Base-by-base conservation (phyloP, 2,329 filamentous ascomycete genomes). In the Pseudogymnoascus sp. region DNA sequence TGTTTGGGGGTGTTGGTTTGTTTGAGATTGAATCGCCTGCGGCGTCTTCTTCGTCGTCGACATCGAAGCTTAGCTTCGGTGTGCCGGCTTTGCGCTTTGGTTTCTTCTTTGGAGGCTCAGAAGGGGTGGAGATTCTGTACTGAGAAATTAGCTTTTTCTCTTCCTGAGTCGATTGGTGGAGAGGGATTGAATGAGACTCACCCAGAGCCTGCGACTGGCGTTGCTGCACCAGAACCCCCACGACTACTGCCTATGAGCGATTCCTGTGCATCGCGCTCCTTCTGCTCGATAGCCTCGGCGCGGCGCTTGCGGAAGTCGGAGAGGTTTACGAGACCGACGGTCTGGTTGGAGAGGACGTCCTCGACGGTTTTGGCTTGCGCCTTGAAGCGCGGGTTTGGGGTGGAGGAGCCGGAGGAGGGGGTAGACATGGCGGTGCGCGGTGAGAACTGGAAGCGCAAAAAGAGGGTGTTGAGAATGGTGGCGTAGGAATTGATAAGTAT, bases 221-320 rank as follows among this genome's bases (percentile, higher is more conserved):
- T 73, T 63, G 77, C 75, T 61, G 73, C 59, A 6, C 61, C 63
- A 35, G 68, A 65, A 2, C 67, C 68, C 6, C 58, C 64, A 8
- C 62, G 62, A 7, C 64, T 66, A 41, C 65, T 68, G 1, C 75
- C 74, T 9, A 81, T 70, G 25, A 82, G 78, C 39, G 79, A 81
- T 66, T 90, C 88, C 70, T 86, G 85, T 11, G 84, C 87, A 69
- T 94, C 90, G 69, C 89, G 84, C 70, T 94, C 90, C 70, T 94
- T 93, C 71, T 90, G 87, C 73, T 97, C 93, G 57, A 96, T 79
- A n/a, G 92, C 90, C 74, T 97, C 91, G 67, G 91, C 92, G 74
- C 93, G 90, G 63, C 94, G 87, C 77, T 99, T 97, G 74, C 93
- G 91, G 74, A 96, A 97, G 72, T 97, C 94, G 66, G 90, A 91